Base-by-base conservation (phyloP, 2,329 filamentous ascomycete genomes). In the Sphaceloma murrayae region DNA sequence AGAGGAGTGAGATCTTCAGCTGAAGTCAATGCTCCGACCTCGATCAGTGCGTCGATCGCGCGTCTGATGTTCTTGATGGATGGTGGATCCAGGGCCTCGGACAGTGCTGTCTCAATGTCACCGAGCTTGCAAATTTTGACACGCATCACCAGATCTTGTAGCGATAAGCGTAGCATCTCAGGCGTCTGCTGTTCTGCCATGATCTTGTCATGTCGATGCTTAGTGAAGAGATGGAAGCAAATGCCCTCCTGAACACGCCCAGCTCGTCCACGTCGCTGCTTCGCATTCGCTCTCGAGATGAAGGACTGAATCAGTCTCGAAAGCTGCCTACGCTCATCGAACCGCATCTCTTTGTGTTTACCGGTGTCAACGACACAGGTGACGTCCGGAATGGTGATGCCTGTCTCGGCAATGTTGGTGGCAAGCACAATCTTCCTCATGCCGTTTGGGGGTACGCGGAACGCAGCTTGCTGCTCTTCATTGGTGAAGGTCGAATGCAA, bases 121-220 rank as follows among this genome's bases (percentile, higher is more conserved):
- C 91, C 91, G 32, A 98, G 75, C 57, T 93, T 94, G 69, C 89
- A 98, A 34, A 95, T 94, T 65, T 98, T 98, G 52, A 96, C 88
- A 6, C 91, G 80, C 59, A 98, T 88, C 4, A 94, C 87, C 8
- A 98, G 70, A 57, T 98, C 91, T 62, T 98, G 91, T 8, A 98
- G 69, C 0, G 91, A 95, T 3, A 98, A 69, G 1, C 91, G 82
- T 30, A 98, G 76, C 78, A 98, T 94, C 62, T 98, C 91, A 0
- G 91, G 93, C 0, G 86, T 94, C 65, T 96, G 91, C 58, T 95
- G 86, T 49, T 94, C 87, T 40, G 80, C 79, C 74, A 96, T 86
- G 47, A 77, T 58, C 46, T 77, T 77, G 58, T 96, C 88, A 58
- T 95, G 86, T 5, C 89, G 78, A 55, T 87, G 76, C 55, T 82